Base-by-base conservation (phyloP, 768 basidiomycete species). In the Plicaturopsis crispa region DNA sequence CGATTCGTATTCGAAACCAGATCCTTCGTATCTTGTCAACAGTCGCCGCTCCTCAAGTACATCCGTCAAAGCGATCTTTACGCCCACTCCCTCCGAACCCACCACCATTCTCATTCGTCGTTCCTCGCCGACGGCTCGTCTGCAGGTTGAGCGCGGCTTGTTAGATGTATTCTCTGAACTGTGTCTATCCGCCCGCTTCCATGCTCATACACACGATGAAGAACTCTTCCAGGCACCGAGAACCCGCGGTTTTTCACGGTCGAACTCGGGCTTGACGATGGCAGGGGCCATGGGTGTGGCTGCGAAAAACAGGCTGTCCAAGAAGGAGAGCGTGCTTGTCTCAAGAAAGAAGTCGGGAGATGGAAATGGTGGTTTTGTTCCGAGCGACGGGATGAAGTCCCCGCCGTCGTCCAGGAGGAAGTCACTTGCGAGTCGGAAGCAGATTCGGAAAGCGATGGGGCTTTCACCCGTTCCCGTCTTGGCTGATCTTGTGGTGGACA, bases 131-230 rank as follows among this genome's bases (percentile, higher is more conserved):
- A 61, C 73, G 30, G 76, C 78, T 23, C 79, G 88, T 33, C 66
- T 70, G 20, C 73, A 76, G 28, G 78, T 89, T 36, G 91, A 94
- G 49, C 74, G 81, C 31, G 79, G 78, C 8, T 63, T 97, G 13
- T 69, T 73, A 33, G 92, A 94, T 51, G 77, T 96, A 41, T 78
- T 84, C 48, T 91, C 89, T 8, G 78, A 82, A 42, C 66, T 68
- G 17, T 84, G 84, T 45, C 59, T 81, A 19, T 69, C 73, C 2
- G 84, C 81, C 12, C 74, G 92, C 31, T 72, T 70, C 33, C 70
- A 81, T 38, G 80, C 81, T 6, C 72, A 66, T 38, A 66, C 69
- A 28, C 75, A 71, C 40, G 80, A 80, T 38, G 74, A 78, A 49
- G 74, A 76, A 42, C 62, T 84, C 36, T 81, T 82, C 56, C 72